A percentile compares a stretch with the other conserved stretches of the same genome.
These are phyloP conservation scores for Ilyonectria sp. DNA, from an alignment of 2,329 filamentous ascomycete genomes.

Conservation along the genomic window DNA sequence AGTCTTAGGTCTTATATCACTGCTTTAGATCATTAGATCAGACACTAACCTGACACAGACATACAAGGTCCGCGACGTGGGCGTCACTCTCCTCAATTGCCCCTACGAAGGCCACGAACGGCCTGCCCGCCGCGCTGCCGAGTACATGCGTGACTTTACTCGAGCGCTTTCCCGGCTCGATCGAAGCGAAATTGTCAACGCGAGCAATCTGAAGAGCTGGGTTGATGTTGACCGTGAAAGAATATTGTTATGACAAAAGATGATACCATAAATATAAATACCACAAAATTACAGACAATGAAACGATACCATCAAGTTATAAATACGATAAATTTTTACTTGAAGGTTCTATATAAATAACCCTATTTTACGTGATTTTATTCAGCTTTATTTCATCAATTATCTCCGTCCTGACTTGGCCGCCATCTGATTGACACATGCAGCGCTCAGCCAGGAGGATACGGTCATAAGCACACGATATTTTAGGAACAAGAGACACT, in stretches of 20 bases:
- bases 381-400: no score
- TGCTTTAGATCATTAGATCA: not conserved
- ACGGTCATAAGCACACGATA: no score
- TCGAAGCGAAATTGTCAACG: constrained; percentile 52
- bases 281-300: not conserved
- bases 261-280: not conserved
- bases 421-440: no score
- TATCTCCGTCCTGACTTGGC: no score
- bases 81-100: constrained; percentile 52
- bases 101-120: constrained; percentile 49
- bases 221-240: constrained; percentile 39
- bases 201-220: constrained; percentile 50
- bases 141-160: constrained; percentile 51
- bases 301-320: not conserved
- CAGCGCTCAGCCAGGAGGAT: no score
- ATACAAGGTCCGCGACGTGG: constrained; percentile 55
- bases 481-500: no score
- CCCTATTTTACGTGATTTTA: no score
- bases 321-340: not conserved
- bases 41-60: constrained; percentile 30
- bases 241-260: not conserved
- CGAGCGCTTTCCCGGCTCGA: constrained; percentile 48
- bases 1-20: not conserved
- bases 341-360: no score
- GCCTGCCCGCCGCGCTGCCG: constrained; percentile 43